Evolutionary conservation across 2,329 filamentous ascomycete species (phyloP).

Genomic region (Claviceps pusilla): DNA sequence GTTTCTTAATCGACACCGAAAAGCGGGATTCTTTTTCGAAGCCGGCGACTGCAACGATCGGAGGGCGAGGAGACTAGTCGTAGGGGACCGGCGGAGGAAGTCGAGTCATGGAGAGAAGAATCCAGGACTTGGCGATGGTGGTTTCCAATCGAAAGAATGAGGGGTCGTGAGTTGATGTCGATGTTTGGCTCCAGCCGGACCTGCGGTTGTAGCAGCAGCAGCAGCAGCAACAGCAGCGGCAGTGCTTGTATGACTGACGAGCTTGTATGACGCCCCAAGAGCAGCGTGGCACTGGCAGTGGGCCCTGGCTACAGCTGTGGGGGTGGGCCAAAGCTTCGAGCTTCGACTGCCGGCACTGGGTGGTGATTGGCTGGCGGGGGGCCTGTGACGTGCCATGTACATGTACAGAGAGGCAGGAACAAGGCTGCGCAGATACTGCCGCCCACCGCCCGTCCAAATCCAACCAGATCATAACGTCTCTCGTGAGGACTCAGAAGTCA

Average conservation of each 20-base stretch:
- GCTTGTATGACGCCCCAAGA: neutral
- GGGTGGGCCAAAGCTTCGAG: neutral
- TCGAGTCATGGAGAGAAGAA: neutral
- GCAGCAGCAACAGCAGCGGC: neutral
- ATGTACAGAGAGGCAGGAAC: neutral
- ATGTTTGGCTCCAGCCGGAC: neutral
- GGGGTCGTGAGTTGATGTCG: neutral
- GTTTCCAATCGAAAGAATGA: neutral
- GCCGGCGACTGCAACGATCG: neutral
- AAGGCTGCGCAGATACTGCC: too few species aligned
- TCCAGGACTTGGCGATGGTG: neutral
- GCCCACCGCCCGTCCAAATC: too few species aligned
- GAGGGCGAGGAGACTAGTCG: neutral
- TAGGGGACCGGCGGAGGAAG: neutral
- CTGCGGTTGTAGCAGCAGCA: neutral
- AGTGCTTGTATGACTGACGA: neutral
- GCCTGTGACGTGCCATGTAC: neutral
- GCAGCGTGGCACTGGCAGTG: neutral
- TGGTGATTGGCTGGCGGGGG: neutral
- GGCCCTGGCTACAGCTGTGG: neutral
- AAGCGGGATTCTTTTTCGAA: neutral
- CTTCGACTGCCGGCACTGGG: neutral
- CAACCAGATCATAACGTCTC: too few species aligned
- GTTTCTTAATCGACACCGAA: constrained; percentile 3
- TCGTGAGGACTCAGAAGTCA: neutral